Conservation (phyloP, 1,284 basidiomycete genomes). For the Kwoniella shivajii region DNA sequence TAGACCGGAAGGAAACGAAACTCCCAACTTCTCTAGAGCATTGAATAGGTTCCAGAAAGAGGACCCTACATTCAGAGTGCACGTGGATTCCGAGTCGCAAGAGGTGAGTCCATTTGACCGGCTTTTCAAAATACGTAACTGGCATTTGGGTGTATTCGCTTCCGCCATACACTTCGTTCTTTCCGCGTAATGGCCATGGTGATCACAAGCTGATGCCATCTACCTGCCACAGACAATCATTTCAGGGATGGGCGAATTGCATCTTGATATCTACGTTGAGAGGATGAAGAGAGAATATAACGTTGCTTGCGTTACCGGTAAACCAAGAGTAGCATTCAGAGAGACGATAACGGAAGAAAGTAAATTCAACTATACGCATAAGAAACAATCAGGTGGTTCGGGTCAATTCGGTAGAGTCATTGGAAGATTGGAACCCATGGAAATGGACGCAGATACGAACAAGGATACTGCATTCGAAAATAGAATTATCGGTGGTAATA, state of each 20-base stretch:
- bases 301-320: constrained; percentile 89
- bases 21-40: constrained; percentile 93
- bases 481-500: constrained; percentile 86
- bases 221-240: constrained; percentile 80
- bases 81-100: constrained; percentile 90
- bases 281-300: constrained; percentile 98
- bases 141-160: too few relatives aligned
- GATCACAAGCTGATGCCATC: background rate
- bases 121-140: too few relatives aligned
- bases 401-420: constrained; percentile 95
- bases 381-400: constrained; percentile 97
- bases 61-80: constrained; percentile 98
- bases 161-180: background rate
- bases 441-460: constrained; percentile 72
- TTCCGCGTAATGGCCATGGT: background rate
- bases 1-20: constrained; percentile 87
- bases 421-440: constrained; percentile 91
- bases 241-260: constrained; percentile 98
- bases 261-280: constrained; percentile 99
- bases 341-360: constrained; percentile 85
- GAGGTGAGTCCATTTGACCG: too few relatives aligned
- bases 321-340: constrained; percentile 95
- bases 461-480: constrained; percentile 89
- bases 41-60: constrained; percentile 99
- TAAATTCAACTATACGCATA: constrained; percentile 91